A percentile compares a stretch with the other conserved stretches of the same genome.
Conservation (phyloP, 495 filamentous ascomycete genomes). For the Xylaria castorea region DNA sequence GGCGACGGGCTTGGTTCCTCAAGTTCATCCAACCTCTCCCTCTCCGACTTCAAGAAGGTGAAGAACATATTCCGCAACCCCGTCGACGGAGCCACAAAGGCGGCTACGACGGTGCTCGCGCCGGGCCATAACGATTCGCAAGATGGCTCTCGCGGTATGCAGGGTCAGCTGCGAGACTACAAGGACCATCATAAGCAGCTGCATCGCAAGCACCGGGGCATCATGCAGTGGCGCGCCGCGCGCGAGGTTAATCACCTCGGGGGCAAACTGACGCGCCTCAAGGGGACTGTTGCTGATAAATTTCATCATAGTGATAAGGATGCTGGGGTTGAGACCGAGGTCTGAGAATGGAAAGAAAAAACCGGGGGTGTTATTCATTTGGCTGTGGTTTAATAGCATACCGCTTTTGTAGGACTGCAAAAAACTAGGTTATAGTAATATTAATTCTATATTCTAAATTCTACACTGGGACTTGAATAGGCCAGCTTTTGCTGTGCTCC, state of each 20-base stretch:
- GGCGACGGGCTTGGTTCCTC: constrained; percentile 32
- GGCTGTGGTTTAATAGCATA: background rate
- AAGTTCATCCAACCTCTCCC: constrained; percentile 37
- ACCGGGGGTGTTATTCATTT: background rate
- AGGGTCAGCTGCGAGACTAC: constrained; percentile 57
- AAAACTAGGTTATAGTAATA: background rate
- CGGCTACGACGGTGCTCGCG: constrained; percentile 34
- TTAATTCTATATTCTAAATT: background rate
- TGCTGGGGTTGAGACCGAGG: constrained; percentile 67
- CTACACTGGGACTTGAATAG: background rate
- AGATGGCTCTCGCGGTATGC: constrained; percentile 49
- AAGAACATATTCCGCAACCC: constrained; percentile 46
- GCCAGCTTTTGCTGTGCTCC: background rate
- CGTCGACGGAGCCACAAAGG: constrained; percentile 35
- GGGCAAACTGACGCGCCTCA: constrained; percentile 60
- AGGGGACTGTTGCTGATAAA: constrained; percentile 59
- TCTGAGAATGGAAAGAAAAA: constrained; percentile 34
- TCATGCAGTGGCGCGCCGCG: constrained; percentile 75
- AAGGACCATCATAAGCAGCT: constrained; percentile 63
- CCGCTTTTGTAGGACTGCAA: background rate
- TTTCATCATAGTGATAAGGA: constrained; percentile 64
- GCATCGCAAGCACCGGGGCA: constrained; percentile 66
- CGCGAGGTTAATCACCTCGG: constrained; percentile 65
- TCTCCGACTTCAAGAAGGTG: constrained; percentile 38
- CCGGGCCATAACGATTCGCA: constrained; percentile 39